Base-by-base conservation (phyloP, 192 early-diverging fungal genomes). In the Linnemannia exigua region DNA sequence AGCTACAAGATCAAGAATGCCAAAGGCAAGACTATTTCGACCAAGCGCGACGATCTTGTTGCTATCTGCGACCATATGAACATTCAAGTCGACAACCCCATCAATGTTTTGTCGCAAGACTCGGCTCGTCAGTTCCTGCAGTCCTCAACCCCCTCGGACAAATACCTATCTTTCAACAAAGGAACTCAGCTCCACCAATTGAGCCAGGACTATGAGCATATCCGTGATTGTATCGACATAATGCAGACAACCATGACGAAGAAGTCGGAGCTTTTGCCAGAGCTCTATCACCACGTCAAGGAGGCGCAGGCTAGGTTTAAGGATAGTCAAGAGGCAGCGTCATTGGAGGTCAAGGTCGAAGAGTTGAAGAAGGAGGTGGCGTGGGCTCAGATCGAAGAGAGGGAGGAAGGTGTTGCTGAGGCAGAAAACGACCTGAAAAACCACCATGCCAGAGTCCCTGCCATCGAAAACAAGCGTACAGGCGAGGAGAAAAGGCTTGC, bases 41-140 rank as follows among this genome's bases (percentile, higher is more conserved):
- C 86, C n/a, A 95, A 93, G 74, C 93, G 94, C 63, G 96, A 98
- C 70, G 97, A 98, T 17, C 92, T 99, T 3, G 88, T 89, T 4
- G 91, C 93, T 0, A 96, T 99, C 46, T 92, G 90, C 33, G 98
- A 99, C 83, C 94, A 97, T 79, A 94, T 98, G 93, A 92, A 91
- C 9, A 98, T 99, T 54, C 93, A 96, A 76, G 94, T 99, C 47
- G 95, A 96, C 82, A 99, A 99, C 75, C 97, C 98, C 14, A 91
- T 99, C 82, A 96, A 95, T 74, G 93, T 98, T 20, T 93, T 99
- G 15, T 96, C 95, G 2, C 98, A 99, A 77, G 98, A 99, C 73
- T 94, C 95, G 8, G 98, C 98, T 12, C 92, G 96, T 35, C 93
- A 95, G 89, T 99, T 99, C 70, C 89, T 99, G 19, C 93, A 93